Conservation (phyloP, 176 grass and related monocot genomes). For the Oropetium thomaeum region DNA sequence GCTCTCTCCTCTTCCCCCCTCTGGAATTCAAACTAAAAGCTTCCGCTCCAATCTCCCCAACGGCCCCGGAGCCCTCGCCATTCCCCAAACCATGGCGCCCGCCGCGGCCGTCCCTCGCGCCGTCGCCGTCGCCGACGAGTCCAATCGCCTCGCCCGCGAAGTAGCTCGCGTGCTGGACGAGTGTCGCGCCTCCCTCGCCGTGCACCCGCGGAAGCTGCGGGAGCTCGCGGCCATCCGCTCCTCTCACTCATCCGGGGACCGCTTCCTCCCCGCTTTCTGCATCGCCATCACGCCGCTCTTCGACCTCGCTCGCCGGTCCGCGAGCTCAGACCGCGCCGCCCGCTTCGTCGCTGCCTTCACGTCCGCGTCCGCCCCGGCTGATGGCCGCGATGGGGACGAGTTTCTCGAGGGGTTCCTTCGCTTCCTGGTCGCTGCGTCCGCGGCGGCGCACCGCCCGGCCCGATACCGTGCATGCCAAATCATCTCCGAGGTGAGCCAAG, state of each 20-base stretch:
- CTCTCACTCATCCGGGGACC: slow-evolving; percentile 17
- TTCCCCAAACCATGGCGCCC: slow-evolving; percentile 17
- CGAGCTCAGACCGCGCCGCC: slow-evolving; percentile 49
- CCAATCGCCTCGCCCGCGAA: slow-evolving; percentile 28
- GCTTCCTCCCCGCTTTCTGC: slow-evolving; percentile 68
- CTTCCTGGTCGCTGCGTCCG: slow-evolving; percentile 57
- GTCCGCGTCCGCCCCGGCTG: slow-evolving; percentile 37
- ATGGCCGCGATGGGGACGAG: not conserved
- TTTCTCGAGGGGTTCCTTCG: slow-evolving; percentile 83
- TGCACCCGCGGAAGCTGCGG: slow-evolving; percentile 70
- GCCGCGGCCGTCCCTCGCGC: slow-evolving; percentile 13
- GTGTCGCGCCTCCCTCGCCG: slow-evolving; percentile 58
- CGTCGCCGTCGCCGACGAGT: slow-evolving; percentile 18
- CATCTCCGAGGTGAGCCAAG: slow-evolving; percentile 58
- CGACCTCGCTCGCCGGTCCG: slow-evolving; percentile 46
- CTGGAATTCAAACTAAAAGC: slow-evolving; percentile 36
- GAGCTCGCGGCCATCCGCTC: slow-evolving; percentile 65
- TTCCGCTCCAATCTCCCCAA: not conserved
- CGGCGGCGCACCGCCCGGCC: slow-evolving; percentile 50
- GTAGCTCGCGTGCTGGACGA: slow-evolving; percentile 73
- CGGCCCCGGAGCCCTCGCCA: not conserved
- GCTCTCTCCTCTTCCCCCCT: slow-evolving; percentile 12
- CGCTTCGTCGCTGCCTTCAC: slow-evolving; percentile 64
- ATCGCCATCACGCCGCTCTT: slow-evolving; percentile 62
- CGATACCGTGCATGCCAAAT: slow-evolving; percentile 74